Conservation (phyloP, 75 land plant species). For the Pseudotsuga menziesii region DNA sequence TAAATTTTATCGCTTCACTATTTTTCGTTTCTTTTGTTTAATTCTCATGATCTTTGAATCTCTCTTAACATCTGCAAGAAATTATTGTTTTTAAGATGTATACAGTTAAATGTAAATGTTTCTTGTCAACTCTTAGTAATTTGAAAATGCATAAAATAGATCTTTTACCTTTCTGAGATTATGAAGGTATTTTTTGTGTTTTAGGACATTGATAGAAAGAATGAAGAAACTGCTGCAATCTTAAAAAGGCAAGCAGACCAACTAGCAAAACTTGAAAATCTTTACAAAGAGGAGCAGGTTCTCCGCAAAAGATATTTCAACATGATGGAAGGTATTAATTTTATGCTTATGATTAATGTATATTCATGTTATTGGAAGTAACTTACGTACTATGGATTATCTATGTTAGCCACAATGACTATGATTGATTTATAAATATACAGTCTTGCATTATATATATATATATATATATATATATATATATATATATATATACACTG, state of each 20-base stretch:
- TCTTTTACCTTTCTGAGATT: neutral
- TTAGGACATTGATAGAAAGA: constrained; percentile 38
- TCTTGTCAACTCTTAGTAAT: neutral
- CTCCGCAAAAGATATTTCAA: constrained; percentile 45
- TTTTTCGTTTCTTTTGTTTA: no score
- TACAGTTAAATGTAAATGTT: neutral
- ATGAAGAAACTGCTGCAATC: constrained; percentile 27
- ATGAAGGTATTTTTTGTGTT: neutral
- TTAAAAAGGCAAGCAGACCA: constrained; percentile 38
- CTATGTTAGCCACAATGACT: no score
- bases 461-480: no score
- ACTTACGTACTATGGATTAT: no score
- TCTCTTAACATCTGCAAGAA: no score
- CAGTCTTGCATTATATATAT: no score
- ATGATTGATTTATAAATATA: no score
- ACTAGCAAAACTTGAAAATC: constrained; percentile 23
- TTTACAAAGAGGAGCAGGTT: constrained; percentile 42
- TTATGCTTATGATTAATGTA: neutral
- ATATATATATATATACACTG: no score
- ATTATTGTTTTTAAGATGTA: no score
- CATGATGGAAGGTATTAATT: constrained; percentile 31
- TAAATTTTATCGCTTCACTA: no score
- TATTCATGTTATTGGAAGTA: neutral
- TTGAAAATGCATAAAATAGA: neutral
- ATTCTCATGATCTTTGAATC: no score